A percentile compares a stretch with the other conserved stretches of the same genome.
phyloP scores from a whole-genome alignment of 306 rosid genomes.

The Quercus mongolica region DNA sequence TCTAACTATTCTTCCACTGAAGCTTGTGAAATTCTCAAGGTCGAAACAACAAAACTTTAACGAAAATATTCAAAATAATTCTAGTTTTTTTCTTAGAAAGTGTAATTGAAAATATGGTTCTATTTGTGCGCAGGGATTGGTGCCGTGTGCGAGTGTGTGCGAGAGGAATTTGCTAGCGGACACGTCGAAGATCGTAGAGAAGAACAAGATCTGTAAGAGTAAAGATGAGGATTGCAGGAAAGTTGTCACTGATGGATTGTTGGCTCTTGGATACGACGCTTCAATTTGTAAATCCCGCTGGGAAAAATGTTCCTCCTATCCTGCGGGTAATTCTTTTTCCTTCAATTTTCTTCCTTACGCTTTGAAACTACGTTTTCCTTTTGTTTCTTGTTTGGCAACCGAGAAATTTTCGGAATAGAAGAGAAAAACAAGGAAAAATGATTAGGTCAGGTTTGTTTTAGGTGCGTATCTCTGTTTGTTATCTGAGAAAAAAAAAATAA shows the following conservation, averaged over 20 bases:
- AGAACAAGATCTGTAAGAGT: conserved; percentile 60
- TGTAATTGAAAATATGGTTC: neutral
- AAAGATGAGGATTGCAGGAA: conserved; percentile 57
- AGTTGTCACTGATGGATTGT: conserved; percentile 40
- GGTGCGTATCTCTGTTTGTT: neutral
- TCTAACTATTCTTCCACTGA: conserved; percentile 43
- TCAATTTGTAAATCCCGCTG: conserved; percentile 84
- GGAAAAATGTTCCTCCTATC: conserved; percentile 64
- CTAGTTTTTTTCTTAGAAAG: neutral
- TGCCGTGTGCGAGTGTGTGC: conserved; percentile 42
- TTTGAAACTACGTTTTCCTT: neutral
- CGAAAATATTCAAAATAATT: neutral
- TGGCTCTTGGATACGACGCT: conserved; percentile 78
- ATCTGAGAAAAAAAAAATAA: neutral
- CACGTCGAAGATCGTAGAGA: conserved; percentile 70
- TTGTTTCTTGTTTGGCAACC: conserved; percentile 1
- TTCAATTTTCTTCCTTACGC: neutral
- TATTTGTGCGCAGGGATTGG: conserved; percentile 45
- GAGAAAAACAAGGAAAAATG: neutral
- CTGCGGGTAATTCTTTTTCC: conserved; percentile 48
- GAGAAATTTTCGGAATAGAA: neutral
- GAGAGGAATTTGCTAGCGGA: conserved; percentile 81
- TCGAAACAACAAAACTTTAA: neutral
- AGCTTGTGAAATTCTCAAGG: conserved; percentile 71
- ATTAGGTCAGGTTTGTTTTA: neutral